phyloP scores from a whole-genome alignment of 2,329 filamentous ascomycete genomes.

The Pseudopithomyces maydicus region DNA sequence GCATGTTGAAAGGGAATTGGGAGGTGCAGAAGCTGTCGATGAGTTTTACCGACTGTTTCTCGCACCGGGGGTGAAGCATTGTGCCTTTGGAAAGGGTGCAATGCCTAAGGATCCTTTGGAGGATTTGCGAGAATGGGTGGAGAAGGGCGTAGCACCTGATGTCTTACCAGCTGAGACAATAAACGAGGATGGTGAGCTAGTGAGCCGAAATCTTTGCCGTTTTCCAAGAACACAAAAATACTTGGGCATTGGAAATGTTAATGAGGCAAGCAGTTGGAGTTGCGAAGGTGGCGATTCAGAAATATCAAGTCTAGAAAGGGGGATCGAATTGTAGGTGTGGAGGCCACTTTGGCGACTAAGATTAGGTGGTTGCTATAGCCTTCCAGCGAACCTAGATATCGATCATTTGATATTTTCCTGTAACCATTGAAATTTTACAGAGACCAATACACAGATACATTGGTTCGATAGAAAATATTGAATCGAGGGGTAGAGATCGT shows the following conservation, averaged over 20 bases:
- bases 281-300: not conserved
- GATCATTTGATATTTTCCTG: no score
- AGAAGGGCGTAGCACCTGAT: slow-evolving; percentile 28
- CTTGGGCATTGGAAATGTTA: not conserved
- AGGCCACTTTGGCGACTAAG: no score
- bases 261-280: slow-evolving; percentile 1
- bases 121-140: slow-evolving; percentile 34
- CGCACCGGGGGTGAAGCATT: slow-evolving; percentile 37
- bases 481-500: no score
- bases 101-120: slow-evolving; percentile 26
- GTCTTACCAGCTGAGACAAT: slow-evolving; percentile 17
- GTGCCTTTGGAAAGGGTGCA: slow-evolving; percentile 25
- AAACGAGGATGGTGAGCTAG: not conserved
- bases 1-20: slow-evolving; percentile 17
- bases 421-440: no score
- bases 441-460: no score
- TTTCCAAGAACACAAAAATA: not conserved
- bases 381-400: no score
- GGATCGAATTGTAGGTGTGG: no score
- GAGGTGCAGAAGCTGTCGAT: slow-evolving; percentile 18
- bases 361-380: no score
- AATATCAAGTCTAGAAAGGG: not conserved
- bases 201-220: not conserved
- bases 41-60: slow-evolving; percentile 38
- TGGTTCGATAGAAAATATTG: no score